Base-by-base conservation (phyloP, 805 yeast genomes). In the Wickerhamomyces pijperi region DNA sequence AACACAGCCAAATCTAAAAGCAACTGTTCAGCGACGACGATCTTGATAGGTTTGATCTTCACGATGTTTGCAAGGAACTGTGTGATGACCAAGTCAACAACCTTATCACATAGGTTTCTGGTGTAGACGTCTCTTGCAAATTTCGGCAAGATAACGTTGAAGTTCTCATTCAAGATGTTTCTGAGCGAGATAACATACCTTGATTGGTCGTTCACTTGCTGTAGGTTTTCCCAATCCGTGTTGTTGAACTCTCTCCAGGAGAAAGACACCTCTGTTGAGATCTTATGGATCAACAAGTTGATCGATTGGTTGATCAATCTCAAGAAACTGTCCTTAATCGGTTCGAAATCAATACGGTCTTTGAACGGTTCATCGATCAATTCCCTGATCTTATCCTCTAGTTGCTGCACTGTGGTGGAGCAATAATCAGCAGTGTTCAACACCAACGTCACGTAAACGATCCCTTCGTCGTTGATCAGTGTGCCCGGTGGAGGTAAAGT, bases 371-470 rank as follows among this genome's bases (percentile, higher is more conserved):
- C 49, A 59, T 61, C 54, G 28, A 71, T 59, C 57, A 68, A 49
- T 35, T 64, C 64, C 53, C 56, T 42, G 14, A 76, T 58, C 48
- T 74, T 74, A 19, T 79, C 82, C 48, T 78, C 86, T 35, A 92
- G 61, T 54, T 92, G 97, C 12, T 69, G 70, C 2, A 80, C 74
- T 3, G 95, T 92, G 11, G 75, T 67, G 15, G 84, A 73, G 42
- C 95, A 79, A 56, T 88, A 92, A 54, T 90, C 95, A 1, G 95
- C 86, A 0, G 98, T 90, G 48, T 86, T 85, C 28, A 90, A 61
- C 9, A 87, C 71, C 53, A 85, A 63, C 21, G 92, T 78, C 2
- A 83, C 67, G 42, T 81, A 74, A 34, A 68, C 70, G 16, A 84
- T 61, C 1, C 84, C 78, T 46, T 82, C 90, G 12, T 55, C 60